Evolutionary conservation across 805 yeast genomes (phyloP), one percentile per base, ranked within the genome.

Genomic region (Suhomyces prunicola): DNA sequence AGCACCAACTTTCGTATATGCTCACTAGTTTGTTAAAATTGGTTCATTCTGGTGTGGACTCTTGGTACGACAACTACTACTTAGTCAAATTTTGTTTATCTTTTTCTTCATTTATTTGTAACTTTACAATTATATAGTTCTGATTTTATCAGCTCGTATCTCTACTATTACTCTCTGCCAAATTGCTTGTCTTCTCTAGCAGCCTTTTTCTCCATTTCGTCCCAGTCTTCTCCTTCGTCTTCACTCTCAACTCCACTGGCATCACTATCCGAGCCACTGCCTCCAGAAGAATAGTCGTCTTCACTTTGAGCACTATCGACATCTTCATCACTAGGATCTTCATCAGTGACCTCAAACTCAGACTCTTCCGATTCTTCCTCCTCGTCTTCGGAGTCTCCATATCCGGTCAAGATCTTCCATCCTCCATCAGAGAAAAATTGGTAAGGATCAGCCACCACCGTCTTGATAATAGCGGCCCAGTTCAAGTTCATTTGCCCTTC

Each of bases 401-500:
- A 93, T 42, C 94, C 93, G 27, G 91, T 89, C 69, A 94, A 81
- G 81, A 94, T 90, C 27, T 84, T 81, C 99, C 99, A 94, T 50
- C 99, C 99, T 52, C 98, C 99, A 63, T 90, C 96, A 15, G 70
- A 71, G 71, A 92, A 94, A 74, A 94, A 94, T 65, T 90, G 93
- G 67, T 90, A 90, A 12, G 99, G 98, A 69, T 94, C 97, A 4
- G 91, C 85, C 58, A 81, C 84, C 57, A 93, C 84, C 0, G 97
- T 90, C 73, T 91, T 93, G 97, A 94, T 93, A 66, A 94, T 92
- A 23, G 91, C 86, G 12, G 85, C 78, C 99, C 99, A 94, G 74
- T 90, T 91, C 82, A 94, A 84, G 74, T 93, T 93, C 73, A 94
- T 87, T 45, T 96, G 92, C 50, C 97, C 97, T 64, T 91, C 97